Percentiles rank a stretch among this genome's conserved stretches.
Evolutionary conservation across 2,329 filamentous ascomycete genomes (phyloP).

Genomic region (Paecilomyces dactylethromorphus): DNA sequence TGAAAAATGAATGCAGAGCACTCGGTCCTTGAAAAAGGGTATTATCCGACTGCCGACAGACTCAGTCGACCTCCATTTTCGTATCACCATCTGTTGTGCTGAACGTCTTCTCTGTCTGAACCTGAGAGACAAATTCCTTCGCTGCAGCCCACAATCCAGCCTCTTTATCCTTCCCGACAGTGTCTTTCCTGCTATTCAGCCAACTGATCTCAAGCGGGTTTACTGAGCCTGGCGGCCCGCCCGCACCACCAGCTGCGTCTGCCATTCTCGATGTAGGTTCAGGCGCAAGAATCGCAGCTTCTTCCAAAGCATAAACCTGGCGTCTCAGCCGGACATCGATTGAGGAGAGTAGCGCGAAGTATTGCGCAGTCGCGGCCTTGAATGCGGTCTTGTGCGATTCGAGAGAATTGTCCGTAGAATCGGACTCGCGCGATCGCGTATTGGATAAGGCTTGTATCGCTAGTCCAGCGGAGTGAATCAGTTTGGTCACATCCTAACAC

Average conservation of each 20-base stretch:
- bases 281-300: constrained; percentile 64
- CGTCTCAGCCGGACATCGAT: constrained; percentile 69
- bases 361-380: constrained; percentile 50
- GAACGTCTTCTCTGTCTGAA: constrained; percentile 16
- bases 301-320: constrained; percentile 73
- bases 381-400: constrained; percentile 55
- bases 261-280: constrained; percentile 28
- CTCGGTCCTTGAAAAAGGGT: not conserved
- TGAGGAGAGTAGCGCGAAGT: constrained; percentile 65
- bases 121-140: constrained; percentile 46
- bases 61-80: constrained; percentile 35
- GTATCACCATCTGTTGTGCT: constrained; percentile 13
- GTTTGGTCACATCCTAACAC: constrained; percentile 42
- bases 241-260: constrained; percentile 15
- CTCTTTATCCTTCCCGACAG: constrained; percentile 77
- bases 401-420: constrained; percentile 34
- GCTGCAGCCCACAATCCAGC: constrained; percentile 67
- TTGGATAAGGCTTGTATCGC: constrained; percentile 60
- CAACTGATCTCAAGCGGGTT: constrained; percentile 75
- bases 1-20: not conserved
- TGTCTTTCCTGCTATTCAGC: constrained; percentile 78
- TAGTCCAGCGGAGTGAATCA: constrained; percentile 54
- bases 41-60: not conserved
- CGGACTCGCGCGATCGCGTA: constrained; percentile 28
- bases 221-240: constrained; percentile 28